These are phyloP conservation scores for Calcarisporium arbuscula DNA, from an alignment of 2,329 filamentous ascomycete genomes.

Conservation along the genomic window DNA sequence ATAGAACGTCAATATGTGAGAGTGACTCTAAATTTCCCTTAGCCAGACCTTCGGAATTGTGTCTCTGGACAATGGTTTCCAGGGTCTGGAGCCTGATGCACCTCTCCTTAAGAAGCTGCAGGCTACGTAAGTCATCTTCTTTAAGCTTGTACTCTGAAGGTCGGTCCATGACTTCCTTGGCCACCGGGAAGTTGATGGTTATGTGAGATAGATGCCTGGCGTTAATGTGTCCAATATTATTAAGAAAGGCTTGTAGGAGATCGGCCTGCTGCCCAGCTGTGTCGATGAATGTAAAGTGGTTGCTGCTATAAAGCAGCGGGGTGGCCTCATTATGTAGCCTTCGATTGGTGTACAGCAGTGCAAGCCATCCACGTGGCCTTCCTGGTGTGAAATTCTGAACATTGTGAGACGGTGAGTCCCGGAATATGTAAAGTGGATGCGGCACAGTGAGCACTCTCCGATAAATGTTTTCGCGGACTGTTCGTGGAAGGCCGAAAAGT, in stretches of 20 bases:
- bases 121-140: constrained; percentile 1
- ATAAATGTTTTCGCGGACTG: too few relatives aligned
- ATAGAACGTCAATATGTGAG: too few relatives aligned
- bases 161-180: too few relatives aligned
- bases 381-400: constrained; percentile 1
- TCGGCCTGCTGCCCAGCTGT: too few relatives aligned
- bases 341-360: constrained; percentile 3
- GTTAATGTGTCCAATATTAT: constrained; percentile 2
- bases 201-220: constrained; percentile 1
- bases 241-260: too few relatives aligned
- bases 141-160: too few relatives aligned
- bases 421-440: too few relatives aligned
- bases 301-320: not conserved
- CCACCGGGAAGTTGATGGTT: constrained; percentile 1
- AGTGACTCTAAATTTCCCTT: too few relatives aligned
- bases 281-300: too few relatives aligned
- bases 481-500: too few relatives aligned
- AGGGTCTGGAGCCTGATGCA: constrained; percentile 1
- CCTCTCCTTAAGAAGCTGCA: constrained; percentile 3
- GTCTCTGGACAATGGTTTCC: constrained; percentile 1
- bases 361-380: constrained; percentile 1
- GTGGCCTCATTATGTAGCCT: constrained; percentile 1
- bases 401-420: too few relatives aligned
- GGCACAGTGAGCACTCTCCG: too few relatives aligned
- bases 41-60: not conserved